These are phyloP conservation scores for Microcos paniculata DNA, from an alignment of 345 rosid genomes.

Conservation along the genomic window DNA sequence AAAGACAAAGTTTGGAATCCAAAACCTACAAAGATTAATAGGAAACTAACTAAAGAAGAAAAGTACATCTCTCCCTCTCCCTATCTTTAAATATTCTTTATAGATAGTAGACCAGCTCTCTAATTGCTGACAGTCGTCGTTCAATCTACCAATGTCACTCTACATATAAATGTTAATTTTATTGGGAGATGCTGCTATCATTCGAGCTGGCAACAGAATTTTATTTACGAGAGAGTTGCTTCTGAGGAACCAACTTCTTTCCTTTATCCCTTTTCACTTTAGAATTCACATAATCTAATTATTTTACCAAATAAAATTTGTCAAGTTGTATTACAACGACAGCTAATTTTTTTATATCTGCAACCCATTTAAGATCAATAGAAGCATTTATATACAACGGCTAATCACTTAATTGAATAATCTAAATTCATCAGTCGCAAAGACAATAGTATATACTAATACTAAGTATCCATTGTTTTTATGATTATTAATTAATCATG, in stretches of 20 bases:
- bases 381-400: not conserved
- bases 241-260: not conserved
- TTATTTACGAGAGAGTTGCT: not conserved
- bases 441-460: not conserved
- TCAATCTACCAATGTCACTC: not conserved
- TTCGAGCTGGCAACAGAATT: conserved; percentile 24
- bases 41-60: not conserved
- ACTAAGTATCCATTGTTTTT: not conserved
- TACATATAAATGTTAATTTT: not conserved
- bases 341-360: not conserved
- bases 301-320: no score
- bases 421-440: not conserved
- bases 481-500: not conserved
- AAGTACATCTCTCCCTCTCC: not conserved
- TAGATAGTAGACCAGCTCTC: not conserved
- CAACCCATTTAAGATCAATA: no score
- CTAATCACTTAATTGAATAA: not conserved
- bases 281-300: not conserved
- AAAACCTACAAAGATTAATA: not conserved
- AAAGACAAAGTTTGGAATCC: no score
- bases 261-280: not conserved
- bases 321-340: not conserved
- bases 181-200: conserved; percentile 11
- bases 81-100: not conserved
- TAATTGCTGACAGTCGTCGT: not conserved